Conservation (phyloP, 2,329 filamentous ascomycete species). For the Gaeumannomyces sp. region DNA sequence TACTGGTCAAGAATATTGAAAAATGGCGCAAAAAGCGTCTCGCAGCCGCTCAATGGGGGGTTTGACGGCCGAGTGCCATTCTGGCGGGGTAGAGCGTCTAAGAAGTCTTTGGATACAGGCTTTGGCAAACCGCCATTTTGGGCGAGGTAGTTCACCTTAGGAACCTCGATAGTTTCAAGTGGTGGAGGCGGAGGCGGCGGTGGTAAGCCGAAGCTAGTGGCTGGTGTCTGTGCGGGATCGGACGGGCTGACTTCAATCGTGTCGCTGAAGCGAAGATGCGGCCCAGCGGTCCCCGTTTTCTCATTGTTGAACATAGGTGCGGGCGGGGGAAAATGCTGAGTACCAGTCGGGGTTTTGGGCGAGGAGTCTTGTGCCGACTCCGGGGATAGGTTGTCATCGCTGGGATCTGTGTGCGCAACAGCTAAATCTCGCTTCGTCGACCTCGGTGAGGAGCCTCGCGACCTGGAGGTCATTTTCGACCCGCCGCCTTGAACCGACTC, state of each 20-base stretch:
- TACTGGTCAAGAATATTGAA: conserved; percentile 83
- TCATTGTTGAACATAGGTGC: conserved; percentile 27
- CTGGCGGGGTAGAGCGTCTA: conserved; percentile 55
- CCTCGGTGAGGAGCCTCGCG: conserved; percentile 11
- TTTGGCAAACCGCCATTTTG: conserved; percentile 78
- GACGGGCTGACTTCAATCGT: conserved; percentile 31
- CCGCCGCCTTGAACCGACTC: conserved; percentile 15
- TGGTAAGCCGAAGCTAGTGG: conserved; percentile 40
- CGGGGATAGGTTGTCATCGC: conserved; percentile 44
- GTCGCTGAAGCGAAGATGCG: conserved; percentile 28
- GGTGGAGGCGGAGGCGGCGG: conserved; percentile 71
- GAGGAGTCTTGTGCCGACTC: conserved; percentile 48
- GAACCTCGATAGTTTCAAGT: conserved; percentile 62
- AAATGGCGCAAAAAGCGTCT: conserved; percentile 75
- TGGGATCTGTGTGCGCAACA: conserved; percentile 21
- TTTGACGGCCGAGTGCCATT: conserved; percentile 55
- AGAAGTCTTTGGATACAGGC: conserved; percentile 65
- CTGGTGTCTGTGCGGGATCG: conserved; percentile 28
- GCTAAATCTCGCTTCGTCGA: conserved; percentile 28
- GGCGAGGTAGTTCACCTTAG: conserved; percentile 85
- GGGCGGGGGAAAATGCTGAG: conserved; percentile 43
- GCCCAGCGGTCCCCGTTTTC: conserved; percentile 15
- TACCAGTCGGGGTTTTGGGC: conserved; percentile 54
- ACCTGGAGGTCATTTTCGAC: conserved; percentile 13
- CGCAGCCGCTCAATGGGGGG: conserved; percentile 59